Evolutionary conservation across 164 flowering plant species (phyloP), one percentile per base, ranked within the genome.

Genomic region (Vitis labrusca): DNA sequence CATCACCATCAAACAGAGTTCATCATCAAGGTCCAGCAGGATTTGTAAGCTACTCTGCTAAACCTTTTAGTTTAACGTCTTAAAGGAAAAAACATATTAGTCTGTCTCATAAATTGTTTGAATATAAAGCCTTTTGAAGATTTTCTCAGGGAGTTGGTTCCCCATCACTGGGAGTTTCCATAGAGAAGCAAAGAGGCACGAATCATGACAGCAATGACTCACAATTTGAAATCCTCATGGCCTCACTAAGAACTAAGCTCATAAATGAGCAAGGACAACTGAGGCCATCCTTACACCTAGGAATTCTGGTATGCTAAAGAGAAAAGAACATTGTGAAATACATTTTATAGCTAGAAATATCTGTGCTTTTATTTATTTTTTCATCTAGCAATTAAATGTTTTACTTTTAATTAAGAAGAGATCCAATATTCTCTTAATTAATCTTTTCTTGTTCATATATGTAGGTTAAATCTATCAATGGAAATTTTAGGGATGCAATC

Each of bases 81-180:
- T n/a, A 32, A 17, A 3, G 48, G 17, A 12, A 15, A 65, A 17
- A 15, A 50, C 4, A 53, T 5, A 7, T 12, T 61, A 13, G 8
- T 12, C 10, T 63, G 19, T 68, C 59, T 77, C 9, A 74, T 54
- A 15, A 57, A 16, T 3, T 50, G 14, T 73, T 75, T 69, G 60
- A 29, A 61, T 74, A 57, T 79, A 82, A 71, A 88, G 92, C 82
- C 78, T 59, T 73, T 69, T 72, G 91, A 85, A 72, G 91, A 89
- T 79, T 62, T 73, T 61, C 79, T 77, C 51, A 80, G 76, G 87
- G 88, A 77, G 74, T 69, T 51, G 86, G 78, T 47, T 77, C 85
- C 59, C 74, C 67, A 29, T 78, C 87, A 7, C 37, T 17, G 59
- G 82, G 70, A 47, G 9, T 27, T 29, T 80, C 94, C 58, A 71